phyloP scores from a whole-genome alignment of 1,284 basidiomycete species.

The Heterobasidion parviporum region DNA sequence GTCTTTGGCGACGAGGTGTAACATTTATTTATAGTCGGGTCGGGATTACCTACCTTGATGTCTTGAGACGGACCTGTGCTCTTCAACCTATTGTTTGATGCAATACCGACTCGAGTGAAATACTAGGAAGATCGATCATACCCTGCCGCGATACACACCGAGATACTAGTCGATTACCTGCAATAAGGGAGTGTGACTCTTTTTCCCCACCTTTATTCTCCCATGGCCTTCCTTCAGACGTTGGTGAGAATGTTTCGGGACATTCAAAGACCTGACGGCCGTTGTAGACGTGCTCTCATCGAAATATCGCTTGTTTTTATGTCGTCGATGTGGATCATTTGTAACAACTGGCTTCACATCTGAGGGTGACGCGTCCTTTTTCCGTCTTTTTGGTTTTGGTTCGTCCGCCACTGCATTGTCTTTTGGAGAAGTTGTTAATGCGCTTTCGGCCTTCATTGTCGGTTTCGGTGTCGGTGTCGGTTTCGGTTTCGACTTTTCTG shows the following conservation, averaged over 20 bases:
- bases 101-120: too few relatives aligned
- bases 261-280: too few relatives aligned
- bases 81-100: too few relatives aligned
- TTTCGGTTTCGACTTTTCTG: not conserved
- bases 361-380: not conserved
- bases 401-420: not conserved
- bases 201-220: not conserved
- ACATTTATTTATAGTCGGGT: not conserved
- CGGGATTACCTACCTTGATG: not conserved
- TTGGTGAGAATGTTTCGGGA: too few relatives aligned
- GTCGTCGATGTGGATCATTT: too few relatives aligned
- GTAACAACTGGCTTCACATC: not conserved
- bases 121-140: too few relatives aligned
- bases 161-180: not conserved
- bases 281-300: not conserved
- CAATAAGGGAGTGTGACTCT: slow-evolving; percentile 1
- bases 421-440: not conserved
- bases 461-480: not conserved
- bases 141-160: not conserved
- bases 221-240: too few relatives aligned
- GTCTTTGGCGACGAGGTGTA: not conserved
- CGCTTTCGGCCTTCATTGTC: too few relatives aligned
- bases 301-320: not conserved
- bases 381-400: too few relatives aligned
- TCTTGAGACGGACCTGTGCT: not conserved